Conservation (phyloP, 176 grass and related monocot species). For the Musa schizocarpa region DNA sequence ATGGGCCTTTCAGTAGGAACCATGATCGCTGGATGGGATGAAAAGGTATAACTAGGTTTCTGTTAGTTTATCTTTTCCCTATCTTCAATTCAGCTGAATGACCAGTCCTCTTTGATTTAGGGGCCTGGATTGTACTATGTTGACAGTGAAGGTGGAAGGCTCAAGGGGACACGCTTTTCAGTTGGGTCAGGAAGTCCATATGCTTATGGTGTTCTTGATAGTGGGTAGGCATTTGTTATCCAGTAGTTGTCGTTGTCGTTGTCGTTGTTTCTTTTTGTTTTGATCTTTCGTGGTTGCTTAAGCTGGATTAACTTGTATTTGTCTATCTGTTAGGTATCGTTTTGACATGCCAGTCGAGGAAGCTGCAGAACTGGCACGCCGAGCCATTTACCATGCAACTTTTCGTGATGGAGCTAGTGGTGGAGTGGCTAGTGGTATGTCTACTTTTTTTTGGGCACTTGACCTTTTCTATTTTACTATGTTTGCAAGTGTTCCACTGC, state of each 20-base stretch:
- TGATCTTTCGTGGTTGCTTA: not conserved
- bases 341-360: conserved; percentile 70
- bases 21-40: conserved; percentile 99
- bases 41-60: conserved; percentile 39
- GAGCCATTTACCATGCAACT: conserved; percentile 86
- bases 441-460: not conserved
- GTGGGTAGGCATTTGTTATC: conserved; percentile 37
- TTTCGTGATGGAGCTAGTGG: conserved; percentile 90
- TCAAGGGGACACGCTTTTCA: conserved; percentile 73
- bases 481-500: no score
- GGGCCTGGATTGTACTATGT: conserved; percentile 95
- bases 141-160: conserved; percentile 91
- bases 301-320: conserved; percentile 1
- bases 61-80: conserved; percentile 9
- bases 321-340: conserved; percentile 46
- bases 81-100: not conserved
- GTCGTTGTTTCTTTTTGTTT: not conserved
- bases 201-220: conserved; percentile 83
- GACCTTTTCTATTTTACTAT: not conserved
- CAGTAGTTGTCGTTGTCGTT: not conserved
- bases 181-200: conserved; percentile 93
- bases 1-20: conserved; percentile 94
- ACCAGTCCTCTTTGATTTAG: conserved; percentile 22
- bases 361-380: conserved; percentile 65
- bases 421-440: conserved; percentile 80